A percentile compares a stretch with the other conserved stretches of the same genome.
These are phyloP conservation scores for Alternaria arbusti DNA, from an alignment of 2,329 filamentous ascomycete genomes.

Conservation along the genomic window DNA sequence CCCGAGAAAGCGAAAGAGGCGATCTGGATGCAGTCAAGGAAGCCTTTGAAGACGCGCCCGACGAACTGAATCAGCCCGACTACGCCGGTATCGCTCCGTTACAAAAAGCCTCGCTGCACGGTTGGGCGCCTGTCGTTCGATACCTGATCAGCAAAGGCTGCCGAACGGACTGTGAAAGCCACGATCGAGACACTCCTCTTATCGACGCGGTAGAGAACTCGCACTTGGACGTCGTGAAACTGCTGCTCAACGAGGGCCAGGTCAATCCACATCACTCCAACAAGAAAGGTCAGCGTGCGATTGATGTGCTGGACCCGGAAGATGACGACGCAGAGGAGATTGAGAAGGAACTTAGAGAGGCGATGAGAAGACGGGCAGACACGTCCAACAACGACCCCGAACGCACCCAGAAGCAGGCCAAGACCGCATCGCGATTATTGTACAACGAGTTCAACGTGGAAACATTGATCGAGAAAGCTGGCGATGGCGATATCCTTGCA, in stretches of 20 bases:
- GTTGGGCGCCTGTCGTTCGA: constrained; percentile 84
- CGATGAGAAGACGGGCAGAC: constrained; percentile 56
- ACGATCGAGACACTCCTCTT: constrained; percentile 84
- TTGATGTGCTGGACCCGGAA: constrained; percentile 80
- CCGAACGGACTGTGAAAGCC: constrained; percentile 78
- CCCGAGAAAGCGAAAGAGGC: constrained; percentile 86
- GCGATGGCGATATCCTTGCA: constrained; percentile 56
- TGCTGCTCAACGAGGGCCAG: constrained; percentile 77
- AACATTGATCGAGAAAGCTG: constrained; percentile 56
- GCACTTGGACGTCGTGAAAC: constrained; percentile 83
- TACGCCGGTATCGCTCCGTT: constrained; percentile 96
- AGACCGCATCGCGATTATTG: constrained; percentile 51
- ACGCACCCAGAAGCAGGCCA: constrained; percentile 38
- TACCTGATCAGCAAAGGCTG: constrained; percentile 85
- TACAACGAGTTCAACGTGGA: constrained; percentile 59
- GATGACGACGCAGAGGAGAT: constrained; percentile 82
- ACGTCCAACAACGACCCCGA: constrained; percentile 55
- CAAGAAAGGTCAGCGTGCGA: constrained; percentile 87
- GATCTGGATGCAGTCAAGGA: constrained; percentile 80
- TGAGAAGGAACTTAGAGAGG: constrained; percentile 71
- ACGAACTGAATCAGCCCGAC: constrained; percentile 87
- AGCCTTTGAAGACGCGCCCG: constrained; percentile 77
- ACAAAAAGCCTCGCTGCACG: constrained; percentile 89
- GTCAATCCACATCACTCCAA: constrained; percentile 93
- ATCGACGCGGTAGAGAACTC: constrained; percentile 97